Percentiles rank a stretch among this genome's conserved stretches.
Evolutionary conservation across 805 yeast genomes (phyloP).

Genomic region (Kazachstania africana): DNA sequence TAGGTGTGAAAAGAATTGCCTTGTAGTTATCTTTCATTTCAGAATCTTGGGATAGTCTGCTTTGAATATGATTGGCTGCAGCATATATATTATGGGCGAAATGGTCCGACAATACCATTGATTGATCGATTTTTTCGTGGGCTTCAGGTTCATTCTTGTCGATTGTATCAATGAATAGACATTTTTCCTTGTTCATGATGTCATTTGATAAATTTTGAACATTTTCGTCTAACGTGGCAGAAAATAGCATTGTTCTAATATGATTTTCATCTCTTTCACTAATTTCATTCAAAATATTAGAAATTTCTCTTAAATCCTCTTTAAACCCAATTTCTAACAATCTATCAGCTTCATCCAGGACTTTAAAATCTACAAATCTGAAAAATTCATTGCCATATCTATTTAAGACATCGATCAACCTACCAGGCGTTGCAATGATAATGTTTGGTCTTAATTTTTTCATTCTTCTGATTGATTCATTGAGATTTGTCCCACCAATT

Average conservation of each 20-base stretch:
- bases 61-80: slow-evolving; percentile 39
- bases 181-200: slow-evolving; percentile 41
- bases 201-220: slow-evolving; percentile 55
- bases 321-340: slow-evolving; percentile 73
- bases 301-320: slow-evolving; percentile 48
- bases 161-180: slow-evolving; percentile 60
- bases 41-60: slow-evolving; percentile 26
- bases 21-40: slow-evolving; percentile 39
- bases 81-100: slow-evolving; percentile 51
- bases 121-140: slow-evolving; percentile 68
- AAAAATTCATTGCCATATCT: slow-evolving; percentile 36
- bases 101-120: slow-evolving; percentile 40
- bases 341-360: slow-evolving; percentile 89
- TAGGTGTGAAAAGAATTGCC: slow-evolving; percentile 74
- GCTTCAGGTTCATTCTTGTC: slow-evolving; percentile 62
- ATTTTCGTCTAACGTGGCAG: slow-evolving; percentile 73
- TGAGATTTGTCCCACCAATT: slow-evolving; percentile 55
- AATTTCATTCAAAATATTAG: slow-evolving; percentile 32
- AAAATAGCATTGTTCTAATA: slow-evolving; percentile 63
- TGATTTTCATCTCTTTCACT: slow-evolving; percentile 24
- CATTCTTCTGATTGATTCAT: slow-evolving; percentile 27
- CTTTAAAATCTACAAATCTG: slow-evolving; percentile 44
- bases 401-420: slow-evolving; percentile 54
- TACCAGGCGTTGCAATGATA: slow-evolving; percentile 83
- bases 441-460: slow-evolving; percentile 35